A percentile compares a stretch with the other conserved stretches of the same genome.
Conservation (phyloP, 441 rosid genomes). For the Eugenia klotzschiana region DNA sequence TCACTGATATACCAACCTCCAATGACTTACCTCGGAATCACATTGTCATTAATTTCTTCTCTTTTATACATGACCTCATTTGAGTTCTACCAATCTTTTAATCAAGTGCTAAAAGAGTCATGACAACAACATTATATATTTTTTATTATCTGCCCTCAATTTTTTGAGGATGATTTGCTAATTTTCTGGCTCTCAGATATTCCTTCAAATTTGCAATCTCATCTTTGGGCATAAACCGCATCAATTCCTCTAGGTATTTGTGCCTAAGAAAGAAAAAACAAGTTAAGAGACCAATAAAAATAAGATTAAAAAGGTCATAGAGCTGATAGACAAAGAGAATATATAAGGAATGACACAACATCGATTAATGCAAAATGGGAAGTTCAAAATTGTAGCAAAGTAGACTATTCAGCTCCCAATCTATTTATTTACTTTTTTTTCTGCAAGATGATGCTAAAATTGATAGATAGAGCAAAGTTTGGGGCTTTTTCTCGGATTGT, state of each 20-base stretch:
- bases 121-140: background rate
- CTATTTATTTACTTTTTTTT: too few relatives aligned
- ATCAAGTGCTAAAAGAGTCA: background rate
- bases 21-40: background rate
- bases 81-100: background rate
- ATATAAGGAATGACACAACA: too few relatives aligned
- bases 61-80: background rate
- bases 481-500: background rate
- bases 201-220: conserved; percentile 6
- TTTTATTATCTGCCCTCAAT: background rate
- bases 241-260: background rate
- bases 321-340: background rate
- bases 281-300: background rate
- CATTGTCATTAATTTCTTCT: background rate
- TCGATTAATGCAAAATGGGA: background rate
- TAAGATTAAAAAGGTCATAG: background rate
- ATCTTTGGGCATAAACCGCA: conserved; percentile 6
- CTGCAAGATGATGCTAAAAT: background rate
- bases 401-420: background rate
- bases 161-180: conserved; percentile 1
- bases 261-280: background rate
- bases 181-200: background rate
- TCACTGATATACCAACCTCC: too few relatives aligned
- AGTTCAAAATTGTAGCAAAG: background rate
- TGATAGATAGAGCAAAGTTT: background rate